Evolutionary conservation across 169 alveolate genomes (phyloP), one percentile per base, ranked within the genome.

Genomic region (Plasmodium malariae): DNA sequence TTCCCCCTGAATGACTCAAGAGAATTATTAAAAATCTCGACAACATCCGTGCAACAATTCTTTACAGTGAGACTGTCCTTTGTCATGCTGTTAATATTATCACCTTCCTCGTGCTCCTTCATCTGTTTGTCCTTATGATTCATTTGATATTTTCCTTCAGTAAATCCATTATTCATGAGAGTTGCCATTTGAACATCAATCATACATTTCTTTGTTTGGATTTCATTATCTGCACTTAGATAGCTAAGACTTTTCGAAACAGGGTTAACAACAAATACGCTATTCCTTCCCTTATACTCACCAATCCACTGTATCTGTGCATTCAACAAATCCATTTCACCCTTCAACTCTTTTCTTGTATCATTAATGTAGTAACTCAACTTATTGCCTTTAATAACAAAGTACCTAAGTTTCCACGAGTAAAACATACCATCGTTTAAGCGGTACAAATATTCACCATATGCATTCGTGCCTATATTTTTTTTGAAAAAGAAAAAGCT

Each of bases 271-370:
- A 93, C 59, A 55, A 93, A 87, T 5, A 92, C 93, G 51, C 71
- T 57, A 32, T 78, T 60, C 34, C 96, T 87, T 36, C 93, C 89
- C 86, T 87, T 88, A 80, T 92, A 92, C 24, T 92, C 88, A n/a
- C 95, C 96, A 9, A 92, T 88, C 93, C 95, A 92, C 11, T 67
- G 80, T 48, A 88, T 67, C 59, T 93, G 78, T 0, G 94, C 86
- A 59, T 87, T 69, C 24, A 76, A 24, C 36, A 93, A 45, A 37
- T 49, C 26, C 21, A 92, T 72, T 36, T 90, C 83, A 11, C 62
- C 93, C 73, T 88, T 88, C 14, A 94, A 91, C 14, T 73, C 74
- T 11, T 49, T 76, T 37, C 30, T 76, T 17, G 11, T 26, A 21
- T 68, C 17, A 43, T 68, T 34, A 12, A 60, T 24, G 19, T 45